phyloP scores from a whole-genome alignment of 2,329 filamentous ascomycete species.

The Hymenoscyphus fructigenus region DNA sequence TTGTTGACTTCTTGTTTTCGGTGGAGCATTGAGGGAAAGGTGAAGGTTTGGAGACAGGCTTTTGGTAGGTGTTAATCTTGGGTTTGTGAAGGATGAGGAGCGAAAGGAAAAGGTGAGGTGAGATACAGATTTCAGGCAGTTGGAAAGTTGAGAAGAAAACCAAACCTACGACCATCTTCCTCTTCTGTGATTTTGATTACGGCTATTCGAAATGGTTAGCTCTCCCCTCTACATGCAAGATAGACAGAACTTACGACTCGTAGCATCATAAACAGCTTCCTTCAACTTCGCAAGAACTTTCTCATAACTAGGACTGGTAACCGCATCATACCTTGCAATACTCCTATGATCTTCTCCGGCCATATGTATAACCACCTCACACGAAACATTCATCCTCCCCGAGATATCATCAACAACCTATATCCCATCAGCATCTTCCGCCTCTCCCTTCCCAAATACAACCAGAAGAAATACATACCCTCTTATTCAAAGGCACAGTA shows the following conservation, averaged over 20 bases:
- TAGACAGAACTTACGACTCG: constrained; percentile 8
- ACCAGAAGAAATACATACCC: background rate
- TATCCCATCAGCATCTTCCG: background rate
- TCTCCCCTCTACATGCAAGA: background rate
- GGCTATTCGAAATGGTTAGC: background rate
- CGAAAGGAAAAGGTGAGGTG: too few species aligned
- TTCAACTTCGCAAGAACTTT: constrained; percentile 13
- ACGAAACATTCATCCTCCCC: background rate
- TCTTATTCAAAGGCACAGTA: constrained; percentile 6
- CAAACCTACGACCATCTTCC: constrained; percentile 10
- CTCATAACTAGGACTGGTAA: constrained; percentile 3
- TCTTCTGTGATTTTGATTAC: background rate
- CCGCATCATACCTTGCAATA: constrained; percentile 9
- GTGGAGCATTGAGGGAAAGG: constrained; percentile 36
- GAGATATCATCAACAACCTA: constrained; percentile 15
- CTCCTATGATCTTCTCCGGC: constrained; percentile 15
- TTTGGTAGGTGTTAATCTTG: background rate
- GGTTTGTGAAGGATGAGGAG: background rate
- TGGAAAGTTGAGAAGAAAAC: too few species aligned
- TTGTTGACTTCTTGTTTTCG: constrained; percentile 33
- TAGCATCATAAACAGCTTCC: constrained; percentile 9
- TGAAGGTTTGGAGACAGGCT: constrained; percentile 36
- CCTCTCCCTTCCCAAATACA: background rate
- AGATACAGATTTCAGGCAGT: background rate
- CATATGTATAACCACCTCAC: constrained; percentile 11